A percentile compares a stretch with the other conserved stretches of the same genome.
Evolutionary conservation across 257 asterid species (phyloP).

Genomic region (Coffea eugenioides): DNA sequence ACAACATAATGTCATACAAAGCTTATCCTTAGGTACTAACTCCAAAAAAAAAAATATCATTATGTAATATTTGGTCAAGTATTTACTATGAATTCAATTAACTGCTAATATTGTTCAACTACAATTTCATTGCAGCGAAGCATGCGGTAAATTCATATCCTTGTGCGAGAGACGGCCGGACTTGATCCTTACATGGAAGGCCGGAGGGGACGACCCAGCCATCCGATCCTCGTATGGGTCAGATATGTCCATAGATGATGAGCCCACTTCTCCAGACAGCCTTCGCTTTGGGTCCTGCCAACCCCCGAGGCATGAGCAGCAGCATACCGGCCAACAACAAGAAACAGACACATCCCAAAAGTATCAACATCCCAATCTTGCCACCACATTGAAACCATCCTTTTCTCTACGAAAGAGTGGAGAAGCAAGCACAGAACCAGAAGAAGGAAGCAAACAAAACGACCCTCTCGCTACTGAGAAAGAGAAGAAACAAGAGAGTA

Average conservation of each 20-base stretch:
- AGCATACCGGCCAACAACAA: conserved; percentile 5
- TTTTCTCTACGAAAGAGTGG: conserved; percentile 14
- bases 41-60: not conserved
- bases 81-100: not conserved
- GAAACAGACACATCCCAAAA: not conserved
- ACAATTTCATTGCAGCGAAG: conserved; percentile 53
- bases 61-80: not conserved
- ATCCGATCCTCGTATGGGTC: conserved; percentile 59
- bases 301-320: conserved; percentile 17
- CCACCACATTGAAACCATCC: conserved; percentile 1
- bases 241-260: conserved; percentile 50
- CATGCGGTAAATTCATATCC: conserved; percentile 67
- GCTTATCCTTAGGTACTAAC: not conserved
- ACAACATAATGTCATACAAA: too few relatives aligned
- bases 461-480: conserved; percentile 15
- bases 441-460: conserved; percentile 17
- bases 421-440: conserved; percentile 32
- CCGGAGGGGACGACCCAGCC: conserved; percentile 42
- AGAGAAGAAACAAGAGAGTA: conserved; percentile 16
- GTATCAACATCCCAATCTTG: not conserved
- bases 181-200: conserved; percentile 51
- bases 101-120: not conserved
- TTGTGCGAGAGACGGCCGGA: conserved; percentile 61
- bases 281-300: conserved; percentile 17
- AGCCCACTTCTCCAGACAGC: conserved; percentile 34